Evolutionary conservation across 768 basidiomycete species (phyloP), one percentile per base, ranked within the genome.

Genomic region (Phlebiopsis flavidoalba): DNA sequence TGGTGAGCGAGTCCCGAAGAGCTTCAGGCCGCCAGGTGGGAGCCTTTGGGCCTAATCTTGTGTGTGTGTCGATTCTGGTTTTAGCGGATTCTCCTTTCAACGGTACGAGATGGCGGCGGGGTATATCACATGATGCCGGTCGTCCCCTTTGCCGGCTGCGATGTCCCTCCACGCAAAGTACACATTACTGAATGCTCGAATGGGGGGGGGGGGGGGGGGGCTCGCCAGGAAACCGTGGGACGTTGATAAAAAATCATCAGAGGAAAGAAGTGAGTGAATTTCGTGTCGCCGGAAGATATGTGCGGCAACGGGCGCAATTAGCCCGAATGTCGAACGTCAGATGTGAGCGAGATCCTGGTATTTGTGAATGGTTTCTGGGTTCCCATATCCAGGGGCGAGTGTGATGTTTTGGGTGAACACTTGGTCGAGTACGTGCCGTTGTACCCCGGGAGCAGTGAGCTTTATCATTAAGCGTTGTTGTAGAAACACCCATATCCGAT

Each of bases 301-400:
- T n/a, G 63, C 68, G 47, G 50, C 60, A 4, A n/a, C n/a, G n/a
- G n/a, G 70, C 71, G 46, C 48, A 65, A 12, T n/a, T n/a, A 22
- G 57, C n/a, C n/a, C 45, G 64, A 70, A 17, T 71, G 69, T 57
- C 59, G 64, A 31, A 52, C 46, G n/a, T n/a, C 37, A 54, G 67
- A 35, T 67, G 68, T 35, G 57, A 70, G 62, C 55, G 65, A 22
- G 68, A 72, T n/a, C n/a, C 49, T 70, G 68, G 54, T 70, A 70
- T 59, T 54, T 66, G 36, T n/a, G 71, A 72, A 60, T 72, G 66
- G 66, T 72, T 72, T 50, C 71, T n/a, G n/a, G 71, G 71, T 72
- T 72, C 64, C 67, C 71, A 43, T 70, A 67, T n/a, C 50, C 66
- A 69, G 63, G 22, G 53, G 66, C 37, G 63, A n/a, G n/a, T n/a